Base-by-base conservation (phyloP, 2,329 filamentous ascomycete species). In the Diaporthe helianthi region DNA sequence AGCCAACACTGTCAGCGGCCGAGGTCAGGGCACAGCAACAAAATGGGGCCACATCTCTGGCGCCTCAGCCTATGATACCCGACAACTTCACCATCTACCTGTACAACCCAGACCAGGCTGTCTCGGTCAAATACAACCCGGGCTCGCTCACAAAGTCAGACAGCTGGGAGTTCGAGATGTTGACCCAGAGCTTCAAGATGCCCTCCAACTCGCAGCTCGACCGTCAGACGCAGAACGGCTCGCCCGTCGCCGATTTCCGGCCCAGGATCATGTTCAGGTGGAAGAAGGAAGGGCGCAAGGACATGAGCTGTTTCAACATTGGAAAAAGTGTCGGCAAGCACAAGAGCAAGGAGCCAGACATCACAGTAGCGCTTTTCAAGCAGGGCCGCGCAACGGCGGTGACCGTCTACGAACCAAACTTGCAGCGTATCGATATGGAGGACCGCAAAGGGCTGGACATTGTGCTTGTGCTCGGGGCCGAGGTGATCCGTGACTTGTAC, bases 401-500 rank as follows among this genome's bases (percentile, higher is more conserved):
- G 69, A 97, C 94, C 2, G 86, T 99, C 51, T 98, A 98, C 82
- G 93, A 99, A 79, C 93, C 95, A 6, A 98, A 98, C 77, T 85
- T 98, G 76, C 90, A 92, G 71, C 87, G 96, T 8, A 91, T 98
- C 13, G 94, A 98, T 52, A 89, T 98, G 71, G 94, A 99, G 79
- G 96, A 99, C 79, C 89, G 92, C 69, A 98, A 98, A 79, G 96
- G 96, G 0, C 83, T 98, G 4, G 96, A 99, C 78, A 87, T 98
- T 1, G 90, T 94, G 1, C 80, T 98, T 22, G 77, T 91, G 24
- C 79, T 92, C 24, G 84, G 87, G 33, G 87, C 89, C 1, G 86
- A 89, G 73, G 86, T 89, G 38, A 89, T 92, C 69, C 85, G 87
- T 52, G 90, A 92, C 73, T 81, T 92, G 49, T 91, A 87, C 74